Percentiles rank a stretch among this genome's conserved stretches.
Conservation (phyloP, 1,284 basidiomycete species). For the Melampsora larici-populina region DNA sequence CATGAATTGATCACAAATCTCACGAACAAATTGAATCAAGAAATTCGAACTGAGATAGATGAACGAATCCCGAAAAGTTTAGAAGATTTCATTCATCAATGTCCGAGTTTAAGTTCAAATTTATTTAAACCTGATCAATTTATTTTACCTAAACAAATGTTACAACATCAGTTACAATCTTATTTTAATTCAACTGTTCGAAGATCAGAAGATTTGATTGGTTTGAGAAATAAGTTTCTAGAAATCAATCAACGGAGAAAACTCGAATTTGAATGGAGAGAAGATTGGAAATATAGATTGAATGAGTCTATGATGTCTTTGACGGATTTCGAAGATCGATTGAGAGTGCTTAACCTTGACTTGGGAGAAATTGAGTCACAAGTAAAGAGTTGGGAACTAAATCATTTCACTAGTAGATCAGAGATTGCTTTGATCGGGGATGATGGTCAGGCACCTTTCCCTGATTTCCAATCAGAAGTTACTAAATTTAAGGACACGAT, state of each 20-base stretch:
- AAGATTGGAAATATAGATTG: constrained; percentile 7
- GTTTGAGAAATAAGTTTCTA: constrained; percentile 7
- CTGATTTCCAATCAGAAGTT: constrained; percentile 1
- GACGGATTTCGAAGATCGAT: not conserved
- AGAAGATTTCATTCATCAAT: constrained; percentile 33
- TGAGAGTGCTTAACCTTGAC: not conserved
- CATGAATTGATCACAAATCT: constrained; percentile 17
- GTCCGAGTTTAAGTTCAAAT: constrained; percentile 28
- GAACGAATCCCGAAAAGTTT: constrained; percentile 12
- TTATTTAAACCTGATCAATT: constrained; percentile 39
- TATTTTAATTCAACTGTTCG: constrained; percentile 22
- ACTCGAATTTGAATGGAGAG: constrained; percentile 30
- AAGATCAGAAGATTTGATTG: constrained; percentile 4
- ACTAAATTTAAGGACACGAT: not conserved
- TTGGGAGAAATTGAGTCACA: not conserved
- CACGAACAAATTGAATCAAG: not conserved
- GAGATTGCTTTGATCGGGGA: not conserved
- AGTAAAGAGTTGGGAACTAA: constrained; percentile 5
- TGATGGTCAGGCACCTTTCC: constrained; percentile 3
- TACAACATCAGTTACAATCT: constrained; percentile 34
- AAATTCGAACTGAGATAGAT: constrained; percentile 8
- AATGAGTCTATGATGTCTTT: not conserved
- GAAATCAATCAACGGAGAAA: constrained; percentile 16
- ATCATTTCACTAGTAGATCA: constrained; percentile 2
- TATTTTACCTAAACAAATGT: constrained; percentile 40